Percentiles rank a stretch among this genome's conserved stretches.
phyloP scores from a whole-genome alignment of 768 basidiomycete species.

The Leccinum barrowsii region DNA sequence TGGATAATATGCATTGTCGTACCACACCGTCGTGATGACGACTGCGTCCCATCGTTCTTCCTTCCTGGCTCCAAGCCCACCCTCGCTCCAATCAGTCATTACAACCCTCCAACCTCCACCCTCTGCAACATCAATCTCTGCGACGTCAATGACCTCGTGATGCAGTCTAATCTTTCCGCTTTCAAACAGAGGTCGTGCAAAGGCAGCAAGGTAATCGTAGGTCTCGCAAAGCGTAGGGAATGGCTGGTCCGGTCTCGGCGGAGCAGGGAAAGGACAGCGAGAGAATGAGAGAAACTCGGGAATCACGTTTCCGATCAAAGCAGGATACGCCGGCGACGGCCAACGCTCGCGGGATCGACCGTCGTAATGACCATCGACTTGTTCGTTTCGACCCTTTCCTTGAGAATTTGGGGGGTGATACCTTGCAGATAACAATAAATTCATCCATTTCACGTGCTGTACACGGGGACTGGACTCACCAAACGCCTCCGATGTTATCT shows the following conservation, averaged over 20 bases:
- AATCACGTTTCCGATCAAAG: constrained; percentile 48
- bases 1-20: constrained; percentile 45
- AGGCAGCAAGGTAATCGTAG: constrained; percentile 24
- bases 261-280: constrained; percentile 26
- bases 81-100: constrained; percentile 35
- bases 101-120: constrained; percentile 39
- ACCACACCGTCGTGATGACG: constrained; percentile 45
- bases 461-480: constrained; percentile 30
- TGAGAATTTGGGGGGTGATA: constrained; percentile 5
- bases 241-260: constrained; percentile 22
- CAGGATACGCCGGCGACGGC: constrained; percentile 47
- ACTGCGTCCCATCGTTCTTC: constrained; percentile 49
- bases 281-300: constrained; percentile 38
- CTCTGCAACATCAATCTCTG: constrained; percentile 29
- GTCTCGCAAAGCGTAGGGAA: constrained; percentile 31
- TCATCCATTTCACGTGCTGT: not conserved
- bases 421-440: constrained; percentile 2
- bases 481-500: constrained; percentile 48
- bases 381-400: not conserved
- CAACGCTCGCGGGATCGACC: constrained; percentile 25
- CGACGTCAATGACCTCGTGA: constrained; percentile 38
- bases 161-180: constrained; percentile 37
- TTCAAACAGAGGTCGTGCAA: constrained; percentile 24
- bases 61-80: constrained; percentile 14
- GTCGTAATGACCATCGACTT: not conserved